These are phyloP conservation scores for Aspergillus amoenus DNA, from an alignment of 2,329 filamentous ascomycete genomes.

Conservation along the genomic window DNA sequence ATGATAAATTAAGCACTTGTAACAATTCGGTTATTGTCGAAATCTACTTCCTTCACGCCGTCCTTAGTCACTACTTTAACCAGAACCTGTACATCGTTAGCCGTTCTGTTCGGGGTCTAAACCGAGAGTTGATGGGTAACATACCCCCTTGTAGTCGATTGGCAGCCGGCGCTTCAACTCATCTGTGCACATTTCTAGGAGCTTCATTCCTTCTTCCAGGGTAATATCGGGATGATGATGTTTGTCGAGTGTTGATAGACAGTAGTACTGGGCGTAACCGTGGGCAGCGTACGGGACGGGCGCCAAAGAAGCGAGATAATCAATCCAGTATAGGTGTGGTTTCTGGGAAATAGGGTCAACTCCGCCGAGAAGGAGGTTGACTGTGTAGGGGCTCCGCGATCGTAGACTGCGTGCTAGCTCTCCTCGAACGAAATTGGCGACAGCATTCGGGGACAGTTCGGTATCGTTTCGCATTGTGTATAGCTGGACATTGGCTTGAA, in stretches of 20 bases:
- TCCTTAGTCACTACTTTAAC: conserved; percentile 97
- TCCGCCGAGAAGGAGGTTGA: conserved; percentile 93
- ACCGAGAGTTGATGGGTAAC: conserved; percentile 28
- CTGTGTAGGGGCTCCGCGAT: conserved; percentile 91
- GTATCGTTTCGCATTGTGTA: conserved; percentile 98
- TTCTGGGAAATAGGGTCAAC: conserved; percentile 89
- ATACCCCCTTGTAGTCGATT: conserved; percentile 96
- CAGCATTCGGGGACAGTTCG: conserved; percentile 83
- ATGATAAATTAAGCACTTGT: conserved; percentile 46
- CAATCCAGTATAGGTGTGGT: conserved; percentile 93
- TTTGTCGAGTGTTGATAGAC: conserved; percentile 95
- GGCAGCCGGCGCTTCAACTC: conserved; percentile 96
- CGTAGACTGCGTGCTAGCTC: conserved; percentile 89
- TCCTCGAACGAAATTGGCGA: conserved; percentile 89
- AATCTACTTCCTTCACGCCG: conserved; percentile 80
- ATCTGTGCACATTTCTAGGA: conserved; percentile 91
- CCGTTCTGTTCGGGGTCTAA: conserved; percentile 7
- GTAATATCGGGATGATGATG: conserved; percentile 95
- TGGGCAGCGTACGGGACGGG: conserved; percentile 93
- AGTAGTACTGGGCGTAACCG: conserved; percentile 99
- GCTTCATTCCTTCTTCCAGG: conserved; percentile 84
- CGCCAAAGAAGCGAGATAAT: conserved; percentile 88
- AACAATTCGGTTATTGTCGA: conserved; percentile 71
- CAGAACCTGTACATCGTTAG: conserved; percentile 40
- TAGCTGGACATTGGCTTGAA: conserved; percentile 96